Conservation (phyloP, 2,329 filamentous ascomycete species). For the Penicillium sp. region DNA sequence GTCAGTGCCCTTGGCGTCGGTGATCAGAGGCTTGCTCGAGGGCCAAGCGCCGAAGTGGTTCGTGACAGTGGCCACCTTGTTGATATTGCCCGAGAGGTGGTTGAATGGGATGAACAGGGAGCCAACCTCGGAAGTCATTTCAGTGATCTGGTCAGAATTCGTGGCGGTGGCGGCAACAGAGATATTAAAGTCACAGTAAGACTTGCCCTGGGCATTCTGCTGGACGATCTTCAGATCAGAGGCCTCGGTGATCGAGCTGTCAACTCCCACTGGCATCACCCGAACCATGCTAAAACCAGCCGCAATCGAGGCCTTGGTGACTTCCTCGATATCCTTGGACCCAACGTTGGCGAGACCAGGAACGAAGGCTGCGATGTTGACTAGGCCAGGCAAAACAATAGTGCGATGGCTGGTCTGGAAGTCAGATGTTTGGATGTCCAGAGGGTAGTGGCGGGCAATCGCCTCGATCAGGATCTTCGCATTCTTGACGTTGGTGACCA, state of each 20-base stretch:
- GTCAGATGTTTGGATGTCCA: constrained; percentile 77
- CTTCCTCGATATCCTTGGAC: constrained; percentile 61
- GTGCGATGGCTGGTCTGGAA: constrained; percentile 85
- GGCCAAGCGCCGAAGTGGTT: constrained; percentile 76
- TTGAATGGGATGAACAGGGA: constrained; percentile 81
- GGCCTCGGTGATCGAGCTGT: constrained; percentile 67
- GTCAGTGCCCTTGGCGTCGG: constrained; percentile 73
- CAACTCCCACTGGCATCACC: constrained; percentile 68
- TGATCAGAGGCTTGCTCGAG: constrained; percentile 70
- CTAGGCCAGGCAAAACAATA: constrained; percentile 64
- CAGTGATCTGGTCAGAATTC: constrained; percentile 68
- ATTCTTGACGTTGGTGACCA: constrained; percentile 99
- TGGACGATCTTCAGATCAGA: constrained; percentile 66
- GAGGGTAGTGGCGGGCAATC: constrained; percentile 78
- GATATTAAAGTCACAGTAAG: constrained; percentile 73
- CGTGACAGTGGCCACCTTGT: constrained; percentile 72
- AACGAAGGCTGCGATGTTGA: constrained; percentile 76
- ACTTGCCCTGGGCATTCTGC: constrained; percentile 60
- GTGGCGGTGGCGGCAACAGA: constrained; percentile 67
- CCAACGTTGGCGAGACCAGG: constrained; percentile 61
- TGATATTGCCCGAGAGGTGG: constrained; percentile 72
- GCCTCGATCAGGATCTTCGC: constrained; percentile 96
- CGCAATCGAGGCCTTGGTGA: constrained; percentile 67
- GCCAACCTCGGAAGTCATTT: constrained; percentile 66
- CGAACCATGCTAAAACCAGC: constrained; percentile 76